Base-by-base conservation (phyloP, 2,329 filamentous ascomycete species). In the Botryosphaeria agaves region DNA sequence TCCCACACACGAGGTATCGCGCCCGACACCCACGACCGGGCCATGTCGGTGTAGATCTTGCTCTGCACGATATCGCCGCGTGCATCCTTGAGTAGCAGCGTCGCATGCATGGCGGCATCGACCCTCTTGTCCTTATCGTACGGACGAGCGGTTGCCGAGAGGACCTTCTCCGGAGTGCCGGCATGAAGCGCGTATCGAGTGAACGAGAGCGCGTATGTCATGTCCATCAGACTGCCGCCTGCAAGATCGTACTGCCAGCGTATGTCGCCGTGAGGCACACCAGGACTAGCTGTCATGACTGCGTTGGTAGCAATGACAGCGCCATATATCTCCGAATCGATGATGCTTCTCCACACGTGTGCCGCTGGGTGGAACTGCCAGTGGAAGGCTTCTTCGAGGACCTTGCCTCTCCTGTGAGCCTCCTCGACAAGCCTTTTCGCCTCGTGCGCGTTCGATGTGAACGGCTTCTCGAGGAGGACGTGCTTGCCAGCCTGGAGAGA, bases 401-500 rank as follows among this genome's bases (percentile, higher is more conserved):
- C 51, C 0, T 60, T 64, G 0, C 53, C 50, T 11, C 45, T 40
- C 1, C 49, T 43, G 1, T 41, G 29, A 4, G 36, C 40, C 7
- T 24, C 9, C 8, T 19, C 27, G 19, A 41, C 19, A 11, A 69
- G 51, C 0, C 39, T 36, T 12, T 44, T 41, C 3, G 62, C 64
- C 40, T 71, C 62, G 0, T 29, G 34, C 3, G 48, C 42, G 38
- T 65, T 69, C 16, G 53, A 54, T n/a, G 52, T 54, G 0, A 56
- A 53, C 0, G 66, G 65, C 41, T 69, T 69, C 41, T 70, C 66
- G 2, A 69, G 45, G 0, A 71, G 54, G 14, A 72, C 64, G 38
- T 70, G 64, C 37, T 69, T 70, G 3, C 61, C 61, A 3, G 56
- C 57, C 14, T 47, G 40, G 14, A 71, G 46, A 3, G 62, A 55